Evolutionary conservation across 306 rosid species (phyloP).

Genomic region (Cicer pinnatifidum): DNA sequence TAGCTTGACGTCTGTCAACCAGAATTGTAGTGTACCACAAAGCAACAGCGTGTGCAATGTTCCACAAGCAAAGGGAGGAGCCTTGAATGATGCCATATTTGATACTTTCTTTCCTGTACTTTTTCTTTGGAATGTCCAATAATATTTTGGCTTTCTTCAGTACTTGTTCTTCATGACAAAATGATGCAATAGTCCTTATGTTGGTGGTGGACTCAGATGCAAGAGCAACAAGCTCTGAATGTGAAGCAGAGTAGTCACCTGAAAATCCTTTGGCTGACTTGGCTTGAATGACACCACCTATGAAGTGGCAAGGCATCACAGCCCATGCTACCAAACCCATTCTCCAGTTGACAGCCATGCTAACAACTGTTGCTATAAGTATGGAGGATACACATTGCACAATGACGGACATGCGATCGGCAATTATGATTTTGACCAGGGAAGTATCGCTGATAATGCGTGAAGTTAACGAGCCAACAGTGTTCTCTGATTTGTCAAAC

Average conservation of each 20-base stretch:
- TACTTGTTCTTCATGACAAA: conserved; percentile 79
- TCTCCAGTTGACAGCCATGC: conserved; percentile 82
- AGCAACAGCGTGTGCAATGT: conserved; percentile 90
- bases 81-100: conserved; percentile 82
- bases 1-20: conserved; percentile 61
- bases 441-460: conserved; percentile 77
- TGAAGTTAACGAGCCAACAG: conserved; percentile 71
- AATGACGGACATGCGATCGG: conserved; percentile 86
- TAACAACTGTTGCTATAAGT: conserved; percentile 80
- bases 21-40: conserved; percentile 85
- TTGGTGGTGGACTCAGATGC: conserved; percentile 82
- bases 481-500: conserved; percentile 86
- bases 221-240: conserved; percentile 71
- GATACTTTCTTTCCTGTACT: conserved; percentile 68
- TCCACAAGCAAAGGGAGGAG: conserved; percentile 84
- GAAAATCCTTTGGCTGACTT: conserved; percentile 90
- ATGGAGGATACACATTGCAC: conserved; percentile 88
- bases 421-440: conserved; percentile 78
- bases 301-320: conserved; percentile 97
- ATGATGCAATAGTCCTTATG: conserved; percentile 83
- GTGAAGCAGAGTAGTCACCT: conserved; percentile 73
- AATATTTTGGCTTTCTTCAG: conserved; percentile 63
- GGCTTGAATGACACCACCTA: conserved; percentile 91
- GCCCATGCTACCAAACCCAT: conserved; percentile 94
- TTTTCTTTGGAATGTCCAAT: conserved; percentile 70